These are phyloP conservation scores for Hypoxylon sp. DNA, from an alignment of 2,329 filamentous ascomycete genomes.

Conservation along the genomic window DNA sequence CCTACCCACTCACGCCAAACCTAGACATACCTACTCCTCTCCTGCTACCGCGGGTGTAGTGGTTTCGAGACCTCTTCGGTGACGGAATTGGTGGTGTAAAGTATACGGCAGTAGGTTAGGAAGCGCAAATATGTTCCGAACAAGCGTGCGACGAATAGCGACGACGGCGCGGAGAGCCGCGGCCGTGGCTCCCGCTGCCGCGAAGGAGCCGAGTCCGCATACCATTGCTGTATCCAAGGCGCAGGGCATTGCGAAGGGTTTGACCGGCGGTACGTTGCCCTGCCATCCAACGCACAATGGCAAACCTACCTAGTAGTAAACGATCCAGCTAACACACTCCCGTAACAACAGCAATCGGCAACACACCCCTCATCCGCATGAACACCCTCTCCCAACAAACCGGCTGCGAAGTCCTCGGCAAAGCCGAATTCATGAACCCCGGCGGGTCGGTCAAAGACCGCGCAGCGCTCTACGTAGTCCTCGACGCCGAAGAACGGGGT, in stretches of 20 bases:
- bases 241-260: constrained; percentile 81
- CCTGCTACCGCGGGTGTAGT: not conserved
- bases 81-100: not conserved
- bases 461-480: constrained; percentile 92
- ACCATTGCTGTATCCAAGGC: constrained; percentile 81
- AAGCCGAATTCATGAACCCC: constrained; percentile 99
- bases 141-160: constrained; percentile 75
- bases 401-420: constrained; percentile 93
- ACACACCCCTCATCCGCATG: constrained; percentile 92
- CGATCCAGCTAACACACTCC: constrained; percentile 31
- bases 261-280: constrained; percentile 78
- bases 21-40: not conserved
- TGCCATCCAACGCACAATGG: not conserved
- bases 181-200: constrained; percentile 53
- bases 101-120: not conserved
- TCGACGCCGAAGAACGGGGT: constrained; percentile 91
- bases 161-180: constrained; percentile 68
- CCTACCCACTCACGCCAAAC: not conserved
- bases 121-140: constrained; percentile 74
- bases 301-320: not conserved
- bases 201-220: constrained; percentile 66
- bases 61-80: not conserved
- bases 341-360: constrained; percentile 98
- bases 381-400: constrained; percentile 91
- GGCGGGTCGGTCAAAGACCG: constrained; percentile 97